These are phyloP conservation scores for Nymphaea colorata DNA, from an alignment of 164 flowering plant genomes.

Conservation along the genomic window DNA sequence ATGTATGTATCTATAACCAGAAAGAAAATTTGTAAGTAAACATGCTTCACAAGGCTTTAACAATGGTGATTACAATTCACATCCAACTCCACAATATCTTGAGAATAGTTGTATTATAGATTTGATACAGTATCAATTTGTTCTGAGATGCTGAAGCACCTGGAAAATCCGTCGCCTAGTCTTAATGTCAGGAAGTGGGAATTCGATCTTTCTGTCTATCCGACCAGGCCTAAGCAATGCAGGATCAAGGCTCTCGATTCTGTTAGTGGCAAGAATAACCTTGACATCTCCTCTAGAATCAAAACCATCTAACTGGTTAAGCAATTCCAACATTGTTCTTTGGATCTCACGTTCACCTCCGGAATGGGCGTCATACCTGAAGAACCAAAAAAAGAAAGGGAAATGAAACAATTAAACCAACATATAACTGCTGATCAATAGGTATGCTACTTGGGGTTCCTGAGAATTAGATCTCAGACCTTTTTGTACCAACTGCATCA, in stretches of 20 bases:
- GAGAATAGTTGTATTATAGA: too few species aligned
- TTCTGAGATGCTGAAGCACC: slow-evolving; percentile 21
- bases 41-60: not conserved
- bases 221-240: slow-evolving; percentile 91
- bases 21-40: not conserved
- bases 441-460: not conserved
- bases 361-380: slow-evolving; percentile 87
- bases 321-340: slow-evolving; percentile 84
- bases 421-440: not conserved
- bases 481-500: slow-evolving; percentile 90
- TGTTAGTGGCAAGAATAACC: slow-evolving; percentile 89
- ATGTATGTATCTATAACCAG: slow-evolving; percentile 58
- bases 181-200: slow-evolving; percentile 88
- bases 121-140: too few species aligned
- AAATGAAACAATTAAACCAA: too few species aligned
- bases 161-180: slow-evolving; percentile 85
- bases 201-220: slow-evolving; percentile 84
- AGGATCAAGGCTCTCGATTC: slow-evolving; percentile 86
- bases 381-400: not conserved
- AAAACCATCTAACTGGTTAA: slow-evolving; percentile 93
- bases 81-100: too few species aligned
- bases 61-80: not conserved
- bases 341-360: slow-evolving; percentile 98
- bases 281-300: slow-evolving; percentile 91
- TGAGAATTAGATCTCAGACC: slow-evolving; percentile 22